Conservation (phyloP, 192 early-diverging fungal species). For the Backusella luteola region DNA sequence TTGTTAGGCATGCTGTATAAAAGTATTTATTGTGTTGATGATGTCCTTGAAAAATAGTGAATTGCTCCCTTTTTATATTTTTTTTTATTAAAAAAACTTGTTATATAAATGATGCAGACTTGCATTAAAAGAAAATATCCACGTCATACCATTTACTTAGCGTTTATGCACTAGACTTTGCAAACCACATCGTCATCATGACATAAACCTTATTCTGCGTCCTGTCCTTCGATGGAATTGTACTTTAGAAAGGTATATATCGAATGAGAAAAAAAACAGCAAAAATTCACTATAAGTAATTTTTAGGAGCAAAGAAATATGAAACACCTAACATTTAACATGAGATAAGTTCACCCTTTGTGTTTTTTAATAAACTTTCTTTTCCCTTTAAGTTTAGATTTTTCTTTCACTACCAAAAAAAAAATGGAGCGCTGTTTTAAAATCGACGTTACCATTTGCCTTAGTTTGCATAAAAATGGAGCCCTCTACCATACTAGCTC, state of each 20-base stretch:
- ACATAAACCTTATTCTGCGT: not conserved
- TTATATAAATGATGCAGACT: not conserved
- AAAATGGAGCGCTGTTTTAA: not conserved
- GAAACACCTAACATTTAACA: not conserved
- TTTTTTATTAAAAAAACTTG: not conserved
- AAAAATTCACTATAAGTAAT: not conserved
- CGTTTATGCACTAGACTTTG: not conserved
- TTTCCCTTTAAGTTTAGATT: not conserved
- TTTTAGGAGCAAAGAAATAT: not conserved
- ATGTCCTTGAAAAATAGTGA: not conserved
- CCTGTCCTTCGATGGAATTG: not conserved
- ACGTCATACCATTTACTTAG: not conserved
- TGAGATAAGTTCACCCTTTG: not conserved
- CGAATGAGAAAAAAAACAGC: not conserved
- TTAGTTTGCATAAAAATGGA: not conserved
- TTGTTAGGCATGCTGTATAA: not conserved
- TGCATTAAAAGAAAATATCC: not conserved
- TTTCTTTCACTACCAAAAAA: too few relatives aligned
- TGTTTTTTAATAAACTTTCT: not conserved
- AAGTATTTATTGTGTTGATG: not conserved
- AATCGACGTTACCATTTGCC: not conserved
- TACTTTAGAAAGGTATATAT: not conserved
- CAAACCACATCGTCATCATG: not conserved
- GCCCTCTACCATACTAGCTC: not conserved
- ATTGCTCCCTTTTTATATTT: not conserved